Evolutionary conservation across 495 filamentous ascomycete species (phyloP).

Genomic region (Penicillium fimorum): DNA sequence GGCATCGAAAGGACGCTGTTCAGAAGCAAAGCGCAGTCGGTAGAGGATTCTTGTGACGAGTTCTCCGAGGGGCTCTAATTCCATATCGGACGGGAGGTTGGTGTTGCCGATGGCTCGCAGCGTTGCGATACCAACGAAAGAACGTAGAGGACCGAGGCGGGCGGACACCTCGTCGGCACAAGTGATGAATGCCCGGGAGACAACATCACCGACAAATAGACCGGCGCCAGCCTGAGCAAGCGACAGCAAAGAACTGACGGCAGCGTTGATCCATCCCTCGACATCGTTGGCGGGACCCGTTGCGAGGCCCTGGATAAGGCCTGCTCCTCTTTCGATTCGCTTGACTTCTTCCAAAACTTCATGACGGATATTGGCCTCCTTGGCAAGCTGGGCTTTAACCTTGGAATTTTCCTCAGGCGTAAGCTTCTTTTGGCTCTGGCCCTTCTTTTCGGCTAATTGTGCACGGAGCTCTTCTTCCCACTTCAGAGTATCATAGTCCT

Average conservation of each 20-base stretch:
- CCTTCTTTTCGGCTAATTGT: slow-evolving; percentile 89
- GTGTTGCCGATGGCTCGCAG: slow-evolving; percentile 72
- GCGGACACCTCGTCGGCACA: slow-evolving; percentile 69
- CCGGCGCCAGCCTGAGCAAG: slow-evolving; percentile 76
- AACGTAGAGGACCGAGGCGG: slow-evolving; percentile 71
- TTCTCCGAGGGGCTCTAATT: slow-evolving; percentile 78
- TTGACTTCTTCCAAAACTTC: slow-evolving; percentile 65
- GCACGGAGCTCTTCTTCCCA: slow-evolving; percentile 93
- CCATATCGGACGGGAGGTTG: slow-evolving; percentile 65
- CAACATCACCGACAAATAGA: slow-evolving; percentile 71
- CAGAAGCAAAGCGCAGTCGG: slow-evolving; percentile 81
- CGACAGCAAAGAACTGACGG: slow-evolving; percentile 65
- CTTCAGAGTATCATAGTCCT: slow-evolving; percentile 92
- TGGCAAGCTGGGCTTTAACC: slow-evolving; percentile 85
- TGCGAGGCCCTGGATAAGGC: slow-evolving; percentile 77
- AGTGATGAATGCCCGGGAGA: slow-evolving; percentile 75
- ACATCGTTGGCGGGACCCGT: slow-evolving; percentile 82
- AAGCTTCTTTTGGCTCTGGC: slow-evolving; percentile 83
- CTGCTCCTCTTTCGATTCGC: slow-evolving; percentile 73
- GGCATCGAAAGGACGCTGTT: slow-evolving; percentile 86
- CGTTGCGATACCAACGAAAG: slow-evolving; percentile 85
- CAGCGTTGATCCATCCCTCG: slow-evolving; percentile 79
- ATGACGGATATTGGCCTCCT: slow-evolving; percentile 75
- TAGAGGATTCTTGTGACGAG: slow-evolving; percentile 88
- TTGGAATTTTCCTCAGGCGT: slow-evolving; percentile 83